Base-by-base conservation (phyloP, 2,329 filamentous ascomycete species). In the Setomelanomma holmii region DNA sequence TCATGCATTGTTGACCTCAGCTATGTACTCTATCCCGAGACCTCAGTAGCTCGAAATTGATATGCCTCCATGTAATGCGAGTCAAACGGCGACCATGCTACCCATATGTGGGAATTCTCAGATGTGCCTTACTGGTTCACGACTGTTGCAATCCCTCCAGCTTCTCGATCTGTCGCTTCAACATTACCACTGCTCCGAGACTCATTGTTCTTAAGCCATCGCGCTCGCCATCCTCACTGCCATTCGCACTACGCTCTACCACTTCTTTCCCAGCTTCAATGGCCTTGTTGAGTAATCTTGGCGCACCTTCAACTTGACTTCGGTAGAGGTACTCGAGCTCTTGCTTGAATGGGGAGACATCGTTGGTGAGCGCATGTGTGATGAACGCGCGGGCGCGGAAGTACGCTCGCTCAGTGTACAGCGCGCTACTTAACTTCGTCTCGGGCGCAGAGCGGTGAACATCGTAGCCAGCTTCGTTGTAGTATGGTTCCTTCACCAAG, bases 381-480 rank as follows among this genome's bases (percentile, higher is more conserved):
- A 84, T 80, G 61, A 84, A 85, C 1, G 70, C 77, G 10, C 81
- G 72, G 0, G 81, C 76, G 45, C 81, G 76, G 45, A 85, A 79
- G 52, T 82, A 84, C 1, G 80, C 79, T 43, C 80, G 80, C 56
- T 85, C 83, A 0, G 78, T 81, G 53, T 85, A 85, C 2, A 81
- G 73, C 1, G 75, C 74, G 4, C 77, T 78, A 41, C 79, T 79
- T 2, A 81, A 63, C 3, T 69, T 71, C 6, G 79, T 77, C 45
- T 82, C 77, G 4, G 75, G 75, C 3, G 79, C 76, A 8, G 75
- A 77, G 40, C 75, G 78, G 49, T 80, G 78, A 10, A 77, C 75
- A 40, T 86, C 84, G 56, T 83, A 87, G 21, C 85, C 84, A 10
- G 85, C 84, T 72, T 87, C 85, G 62, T 87, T 87, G 73, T 84